Conservation (phyloP, 257 asterid genomes). For the Fraxinus quadrangulata region DNA sequence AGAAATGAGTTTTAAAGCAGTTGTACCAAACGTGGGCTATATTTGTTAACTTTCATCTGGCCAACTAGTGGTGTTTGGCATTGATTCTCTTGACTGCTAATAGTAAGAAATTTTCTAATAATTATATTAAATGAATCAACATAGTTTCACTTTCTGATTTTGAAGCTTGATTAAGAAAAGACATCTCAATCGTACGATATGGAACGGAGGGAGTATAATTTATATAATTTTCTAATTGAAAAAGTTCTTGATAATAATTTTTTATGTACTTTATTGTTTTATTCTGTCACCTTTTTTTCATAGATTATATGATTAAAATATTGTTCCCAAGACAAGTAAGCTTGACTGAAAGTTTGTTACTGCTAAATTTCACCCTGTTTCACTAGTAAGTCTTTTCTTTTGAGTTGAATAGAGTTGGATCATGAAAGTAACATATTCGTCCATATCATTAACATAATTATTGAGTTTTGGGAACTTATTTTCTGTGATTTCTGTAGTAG, state of each 20-base stretch:
- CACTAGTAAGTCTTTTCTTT: neutral
- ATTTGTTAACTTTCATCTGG: neutral
- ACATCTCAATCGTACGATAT: slow-evolving; percentile 8
- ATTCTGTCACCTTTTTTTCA: neutral
- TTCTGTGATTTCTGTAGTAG: neutral
- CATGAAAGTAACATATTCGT: neutral
- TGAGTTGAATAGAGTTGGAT: neutral
- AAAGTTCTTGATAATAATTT: neutral
- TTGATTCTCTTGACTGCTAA: neutral
- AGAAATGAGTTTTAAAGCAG: no score
- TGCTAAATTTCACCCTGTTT: neutral
- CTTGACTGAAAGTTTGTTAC: neutral
- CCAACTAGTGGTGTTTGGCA: slow-evolving; percentile 11
- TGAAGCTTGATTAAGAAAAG: slow-evolving; percentile 18
- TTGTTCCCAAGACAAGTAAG: neutral
- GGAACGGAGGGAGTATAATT: neutral
- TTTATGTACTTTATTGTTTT: neutral
- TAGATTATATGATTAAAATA: neutral
- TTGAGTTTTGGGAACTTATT: neutral
- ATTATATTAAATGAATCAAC: neutral
- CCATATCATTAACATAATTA: neutral
- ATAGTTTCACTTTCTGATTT: neutral
- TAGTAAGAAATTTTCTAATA: slow-evolving; percentile 2
- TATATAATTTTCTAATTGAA: neutral
- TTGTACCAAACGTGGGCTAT: neutral